phyloP scores from a whole-genome alignment of 345 rosid species.

The Euphorbia lathyris region DNA sequence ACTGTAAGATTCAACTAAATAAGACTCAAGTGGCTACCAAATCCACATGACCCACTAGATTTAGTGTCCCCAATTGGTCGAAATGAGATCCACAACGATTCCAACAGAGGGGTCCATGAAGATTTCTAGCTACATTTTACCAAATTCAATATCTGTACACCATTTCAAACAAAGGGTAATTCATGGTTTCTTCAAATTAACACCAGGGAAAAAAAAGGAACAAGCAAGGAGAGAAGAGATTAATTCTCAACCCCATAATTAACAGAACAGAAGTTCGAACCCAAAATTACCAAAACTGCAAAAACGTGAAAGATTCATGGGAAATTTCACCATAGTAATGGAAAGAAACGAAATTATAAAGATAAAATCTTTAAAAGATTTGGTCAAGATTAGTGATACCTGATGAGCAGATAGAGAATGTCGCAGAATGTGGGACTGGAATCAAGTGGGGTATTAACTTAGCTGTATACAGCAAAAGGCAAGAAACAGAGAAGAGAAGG shows the following conservation, averaged over 20 bases:
- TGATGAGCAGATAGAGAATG: not conserved
- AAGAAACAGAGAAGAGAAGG: not conserved
- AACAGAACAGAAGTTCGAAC: not conserved
- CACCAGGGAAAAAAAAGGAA: not conserved
- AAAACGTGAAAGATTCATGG: not conserved
- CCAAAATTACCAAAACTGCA: not conserved
- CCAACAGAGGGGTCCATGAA: conserved; percentile 24
- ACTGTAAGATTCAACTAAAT: not conserved
- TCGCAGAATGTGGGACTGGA: not conserved
- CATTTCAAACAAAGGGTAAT: conserved; percentile 7
- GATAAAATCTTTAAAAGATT: not conserved
- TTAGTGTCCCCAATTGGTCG: conserved; percentile 18
- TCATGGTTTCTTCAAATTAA: not conserved
- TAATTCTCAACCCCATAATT: not conserved
- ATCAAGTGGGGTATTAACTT: not conserved
- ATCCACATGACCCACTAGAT: conserved; percentile 21
- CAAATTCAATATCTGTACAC: conserved; percentile 12
- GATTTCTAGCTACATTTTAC: conserved; percentile 19
- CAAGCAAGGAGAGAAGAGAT: not conserved
- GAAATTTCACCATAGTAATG: not conserved
- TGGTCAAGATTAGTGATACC: not conserved
- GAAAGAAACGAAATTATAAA: conserved; percentile 1
- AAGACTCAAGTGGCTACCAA: not conserved
- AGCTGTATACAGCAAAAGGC: not conserved
- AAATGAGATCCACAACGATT: conserved; percentile 15